These are phyloP conservation scores for Globisporangium paddicum DNA, from an alignment of 352 stramenopile species.

Conservation along the genomic window DNA sequence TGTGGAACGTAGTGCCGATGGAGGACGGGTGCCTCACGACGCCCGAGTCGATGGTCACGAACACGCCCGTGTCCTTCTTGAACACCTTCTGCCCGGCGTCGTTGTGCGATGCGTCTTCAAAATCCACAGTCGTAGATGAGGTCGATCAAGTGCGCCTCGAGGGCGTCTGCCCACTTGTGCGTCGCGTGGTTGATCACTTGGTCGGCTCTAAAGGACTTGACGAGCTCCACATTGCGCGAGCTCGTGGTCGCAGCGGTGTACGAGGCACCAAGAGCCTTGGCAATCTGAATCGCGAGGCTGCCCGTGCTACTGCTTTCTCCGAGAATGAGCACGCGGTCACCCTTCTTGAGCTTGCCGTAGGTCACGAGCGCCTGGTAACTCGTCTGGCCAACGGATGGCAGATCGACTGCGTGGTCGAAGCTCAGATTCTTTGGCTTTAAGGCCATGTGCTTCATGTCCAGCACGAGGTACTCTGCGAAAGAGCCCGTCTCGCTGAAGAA, in stretches of 20 bases:
- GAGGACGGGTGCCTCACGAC: background rate
- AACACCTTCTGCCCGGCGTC: background rate
- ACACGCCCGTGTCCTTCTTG: too few relatives aligned
- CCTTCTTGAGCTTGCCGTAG: background rate
- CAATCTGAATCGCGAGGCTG: conserved; percentile 53
- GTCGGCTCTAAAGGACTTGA: conserved; percentile 32
- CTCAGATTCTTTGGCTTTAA: background rate
- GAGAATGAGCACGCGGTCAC: conserved; percentile 39
- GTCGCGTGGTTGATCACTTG: conserved; percentile 57
- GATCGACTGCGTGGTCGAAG: background rate
- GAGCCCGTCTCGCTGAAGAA: too few relatives aligned
- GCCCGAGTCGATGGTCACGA: background rate
- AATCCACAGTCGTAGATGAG: background rate
- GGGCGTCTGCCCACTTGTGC: conserved; percentile 19
- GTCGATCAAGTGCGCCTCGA: background rate
- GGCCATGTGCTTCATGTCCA: background rate
- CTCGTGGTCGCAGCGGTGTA: conserved; percentile 50
- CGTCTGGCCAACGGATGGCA: background rate
- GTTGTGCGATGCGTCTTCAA: background rate
- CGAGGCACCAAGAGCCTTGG: conserved; percentile 39
- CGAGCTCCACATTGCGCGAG: conserved; percentile 27
- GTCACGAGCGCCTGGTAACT: background rate
- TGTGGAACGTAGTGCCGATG: background rate
- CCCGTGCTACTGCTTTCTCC: conserved; percentile 60
- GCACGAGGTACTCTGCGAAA: background rate